Percentiles rank a stretch among this genome's conserved stretches.
phyloP scores from a whole-genome alignment of 108 stramenopile species.

The Skeletonema grethae region DNA sequence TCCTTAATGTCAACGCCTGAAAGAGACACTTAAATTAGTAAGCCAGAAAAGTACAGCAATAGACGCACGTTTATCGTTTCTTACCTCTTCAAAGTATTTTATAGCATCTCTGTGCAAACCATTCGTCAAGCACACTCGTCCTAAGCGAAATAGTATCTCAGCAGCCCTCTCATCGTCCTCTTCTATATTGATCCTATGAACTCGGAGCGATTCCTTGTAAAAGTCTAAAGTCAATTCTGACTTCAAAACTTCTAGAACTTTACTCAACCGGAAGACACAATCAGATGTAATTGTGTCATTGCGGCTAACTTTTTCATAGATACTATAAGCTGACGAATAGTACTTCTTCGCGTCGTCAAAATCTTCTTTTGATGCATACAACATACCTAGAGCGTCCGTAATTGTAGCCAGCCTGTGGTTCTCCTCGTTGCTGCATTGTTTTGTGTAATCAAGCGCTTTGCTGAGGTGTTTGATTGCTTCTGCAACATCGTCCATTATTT shows the following conservation, averaged over 20 bases:
- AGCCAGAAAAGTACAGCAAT: not conserved
- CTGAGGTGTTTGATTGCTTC: conserved; percentile 34
- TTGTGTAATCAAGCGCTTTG: conserved; percentile 28
- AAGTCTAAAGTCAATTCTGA: conserved; percentile 39
- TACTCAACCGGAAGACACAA: conserved; percentile 37
- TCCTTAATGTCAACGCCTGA: conserved; percentile 28
- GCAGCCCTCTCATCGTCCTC: conserved; percentile 42
- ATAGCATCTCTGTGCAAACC: conserved; percentile 22
- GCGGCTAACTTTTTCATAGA: conserved; percentile 41
- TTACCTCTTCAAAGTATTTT: conserved; percentile 40
- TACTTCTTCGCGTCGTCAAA: conserved; percentile 29
- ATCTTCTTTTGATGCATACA: conserved; percentile 40
- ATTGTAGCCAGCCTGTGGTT: conserved; percentile 24
- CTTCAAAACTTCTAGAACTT: conserved; percentile 34
- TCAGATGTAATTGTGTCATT: conserved; percentile 43
- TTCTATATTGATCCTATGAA: conserved; percentile 28
- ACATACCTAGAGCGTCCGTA: conserved; percentile 38
- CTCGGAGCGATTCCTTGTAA: conserved; percentile 46
- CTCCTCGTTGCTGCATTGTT: conserved; percentile 13
- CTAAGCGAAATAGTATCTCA: conserved; percentile 37
- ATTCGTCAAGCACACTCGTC: conserved; percentile 21
- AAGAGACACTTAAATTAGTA: not conserved
- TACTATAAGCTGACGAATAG: conserved; percentile 39
- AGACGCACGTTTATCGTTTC: not conserved
- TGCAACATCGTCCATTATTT: conserved; percentile 24